Evolutionary conservation across 2,329 filamentous ascomycete species (phyloP).

Genomic region (Pleurostoma richardsiae): DNA sequence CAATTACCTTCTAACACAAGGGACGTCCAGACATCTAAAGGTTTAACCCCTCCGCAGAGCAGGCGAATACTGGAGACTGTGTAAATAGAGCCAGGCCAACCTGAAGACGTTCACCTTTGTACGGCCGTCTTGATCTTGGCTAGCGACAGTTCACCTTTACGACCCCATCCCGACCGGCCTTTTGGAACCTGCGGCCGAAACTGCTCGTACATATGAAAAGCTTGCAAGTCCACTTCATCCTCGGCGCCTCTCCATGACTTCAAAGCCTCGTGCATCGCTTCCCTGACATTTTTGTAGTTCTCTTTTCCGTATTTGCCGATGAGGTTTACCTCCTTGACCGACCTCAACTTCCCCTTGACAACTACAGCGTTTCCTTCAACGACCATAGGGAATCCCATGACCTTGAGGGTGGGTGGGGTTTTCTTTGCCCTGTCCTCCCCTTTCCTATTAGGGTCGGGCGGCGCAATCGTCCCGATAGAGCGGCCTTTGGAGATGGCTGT

Average conservation of each 20-base stretch:
- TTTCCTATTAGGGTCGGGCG: neutral
- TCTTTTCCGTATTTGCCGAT: slow-evolving; percentile 5
- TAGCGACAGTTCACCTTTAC: slow-evolving; percentile 5
- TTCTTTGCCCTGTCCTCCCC: neutral
- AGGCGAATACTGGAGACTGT: too few species aligned
- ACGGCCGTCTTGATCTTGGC: slow-evolving; percentile 3
- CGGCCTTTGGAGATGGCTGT: slow-evolving; percentile 9
- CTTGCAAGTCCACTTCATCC: slow-evolving; percentile 5
- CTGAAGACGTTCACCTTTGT: neutral
- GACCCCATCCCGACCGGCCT: slow-evolving; percentile 7
- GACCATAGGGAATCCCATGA: slow-evolving; percentile 8
- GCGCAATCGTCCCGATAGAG: slow-evolving; percentile 6
- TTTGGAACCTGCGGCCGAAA: slow-evolving; percentile 7
- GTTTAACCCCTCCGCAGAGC: too few species aligned
- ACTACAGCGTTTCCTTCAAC: slow-evolving; percentile 5
- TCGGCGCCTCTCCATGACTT: slow-evolving; percentile 4
- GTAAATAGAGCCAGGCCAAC: neutral
- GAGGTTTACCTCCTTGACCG: slow-evolving; percentile 4
- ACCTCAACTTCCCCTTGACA: slow-evolving; percentile 5
- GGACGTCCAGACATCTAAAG: too few species aligned
- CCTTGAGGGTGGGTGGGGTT: neutral
- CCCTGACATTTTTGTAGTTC: neutral
- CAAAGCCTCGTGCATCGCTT: slow-evolving; percentile 2
- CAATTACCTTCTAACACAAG: too few species aligned
- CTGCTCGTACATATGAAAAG: slow-evolving; percentile 9